Evolutionary conservation across 768 basidiomycete genomes (phyloP).

Genomic region (Calocera cornea): DNA sequence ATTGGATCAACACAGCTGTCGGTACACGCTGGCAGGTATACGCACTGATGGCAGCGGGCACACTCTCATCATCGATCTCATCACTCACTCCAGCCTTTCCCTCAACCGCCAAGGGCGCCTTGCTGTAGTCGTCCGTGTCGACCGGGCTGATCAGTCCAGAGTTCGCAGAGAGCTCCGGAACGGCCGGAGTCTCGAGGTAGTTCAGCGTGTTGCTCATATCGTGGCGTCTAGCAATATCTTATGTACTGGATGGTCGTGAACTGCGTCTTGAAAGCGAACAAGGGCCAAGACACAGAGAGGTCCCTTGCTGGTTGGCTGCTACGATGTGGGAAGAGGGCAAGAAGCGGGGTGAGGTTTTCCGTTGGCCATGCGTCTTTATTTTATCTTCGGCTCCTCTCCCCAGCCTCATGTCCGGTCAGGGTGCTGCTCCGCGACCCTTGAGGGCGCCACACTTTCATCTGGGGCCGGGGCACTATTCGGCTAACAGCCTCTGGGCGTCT

Average conservation of each 20-base stretch:
- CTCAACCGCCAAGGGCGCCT: background rate
- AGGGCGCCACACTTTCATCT: background rate
- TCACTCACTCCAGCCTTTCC: background rate
- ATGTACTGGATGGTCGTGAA: background rate
- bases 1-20: background rate
- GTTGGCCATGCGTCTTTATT: background rate
- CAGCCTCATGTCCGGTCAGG: conserved; percentile 5
- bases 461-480: background rate
- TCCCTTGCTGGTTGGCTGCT: background rate
- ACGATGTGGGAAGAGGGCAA: background rate
- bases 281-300: conserved; percentile 5
- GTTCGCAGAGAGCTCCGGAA: background rate
- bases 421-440: background rate
- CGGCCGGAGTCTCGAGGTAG: background rate
- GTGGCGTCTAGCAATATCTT: background rate
- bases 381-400: background rate
- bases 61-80: background rate
- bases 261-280: background rate
- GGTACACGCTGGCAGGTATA: background rate
- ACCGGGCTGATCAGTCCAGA: background rate
- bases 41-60: background rate
- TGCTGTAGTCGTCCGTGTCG: background rate
- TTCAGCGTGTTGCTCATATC: background rate
- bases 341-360: conserved; percentile 2
- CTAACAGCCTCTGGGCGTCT: background rate